Evolutionary conservation across 352 stramenopile species (phyloP), one percentile per base, ranked within the genome.

Genomic region (Phytophthora cactorum): DNA sequence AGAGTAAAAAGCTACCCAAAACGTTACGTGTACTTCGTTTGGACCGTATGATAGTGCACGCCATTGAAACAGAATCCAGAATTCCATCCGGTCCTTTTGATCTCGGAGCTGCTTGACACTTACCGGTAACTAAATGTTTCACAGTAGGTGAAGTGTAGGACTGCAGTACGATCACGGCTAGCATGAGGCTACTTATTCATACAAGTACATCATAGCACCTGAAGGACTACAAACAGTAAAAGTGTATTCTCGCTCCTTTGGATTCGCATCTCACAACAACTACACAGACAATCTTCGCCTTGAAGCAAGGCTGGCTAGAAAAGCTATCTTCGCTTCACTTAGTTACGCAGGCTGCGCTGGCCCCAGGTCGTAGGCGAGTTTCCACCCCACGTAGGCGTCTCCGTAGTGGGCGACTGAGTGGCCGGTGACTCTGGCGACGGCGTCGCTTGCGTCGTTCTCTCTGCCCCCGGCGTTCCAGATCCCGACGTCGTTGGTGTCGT

Each of bases 331-430:
- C 17, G 27, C 28, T 38, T 4, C 32, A 38, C n/a, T 59, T 65
- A 65, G 9, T 65, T 65, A 11, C 58, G 58, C 28, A 65, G 28
- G 27, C 27, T 64, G 31, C 46, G 58, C 28, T 65, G 46, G 11
- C 54, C 54, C 39, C 53, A 39, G 5, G 53, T 44, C 10, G 28
- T 11, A 7, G 39, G 53, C 3, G 39, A 43, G 25, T 60, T 49
- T 7, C 32, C 34, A 39, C 54, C 54, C 41, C 41, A 52, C 29
- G 28, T 34, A 5, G 54, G 54, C 3, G 54, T 17, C 3, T 52
- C 15, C 25, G 38, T 22, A 31, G 14, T 6, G 4, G 52, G 38
- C 8, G 56, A 14, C 36, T 15, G 46, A 32, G 47, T 22, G 17
- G 17, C 17, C 17, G 17, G 17, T 22, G 0, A 12, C 47, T 63